These are phyloP conservation scores for Pseudocercospora vitis DNA, from an alignment of 2,329 filamentous ascomycete genomes.

Conservation along the genomic window DNA sequence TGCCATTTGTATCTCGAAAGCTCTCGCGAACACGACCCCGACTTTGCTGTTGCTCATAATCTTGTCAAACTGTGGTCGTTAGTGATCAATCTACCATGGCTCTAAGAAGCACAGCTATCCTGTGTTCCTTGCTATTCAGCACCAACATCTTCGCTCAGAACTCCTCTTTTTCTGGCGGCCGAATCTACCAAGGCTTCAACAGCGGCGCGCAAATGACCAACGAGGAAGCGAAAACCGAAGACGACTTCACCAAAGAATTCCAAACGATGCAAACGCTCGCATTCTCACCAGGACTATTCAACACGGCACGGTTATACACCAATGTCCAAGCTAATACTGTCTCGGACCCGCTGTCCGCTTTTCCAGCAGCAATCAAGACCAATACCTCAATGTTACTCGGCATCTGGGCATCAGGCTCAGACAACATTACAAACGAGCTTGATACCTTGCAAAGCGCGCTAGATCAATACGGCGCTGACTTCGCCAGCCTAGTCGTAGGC, in stretches of 20 bases:
- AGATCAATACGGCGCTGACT: conserved; percentile 63
- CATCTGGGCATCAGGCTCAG: conserved; percentile 63
- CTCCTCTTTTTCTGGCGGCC: conserved; percentile 35
- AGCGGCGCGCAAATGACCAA: conserved; percentile 65
- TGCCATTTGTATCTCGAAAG: background rate
- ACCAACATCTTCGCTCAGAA: conserved; percentile 12
- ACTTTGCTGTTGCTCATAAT: background rate
- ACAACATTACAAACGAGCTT: conserved; percentile 69
- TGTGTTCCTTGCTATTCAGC: background rate
- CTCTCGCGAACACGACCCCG: background rate
- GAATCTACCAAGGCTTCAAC: conserved; percentile 62
- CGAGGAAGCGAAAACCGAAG: conserved; percentile 59
- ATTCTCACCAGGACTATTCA: conserved; percentile 49
- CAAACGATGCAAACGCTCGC: conserved; percentile 62
- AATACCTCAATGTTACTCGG: conserved; percentile 78
- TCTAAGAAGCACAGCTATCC: background rate
- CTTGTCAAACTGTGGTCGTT: background rate
- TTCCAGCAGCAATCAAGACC: conserved; percentile 79
- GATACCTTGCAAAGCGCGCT: conserved; percentile 69
- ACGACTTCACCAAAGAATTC: conserved; percentile 71
- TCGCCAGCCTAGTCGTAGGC: conserved; percentile 70
- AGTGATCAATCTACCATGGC: background rate
- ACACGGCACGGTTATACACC: conserved; percentile 63
- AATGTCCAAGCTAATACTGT: conserved; percentile 57
- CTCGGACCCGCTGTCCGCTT: conserved; percentile 64